Percentiles rank a stretch among this genome's conserved stretches.
These are phyloP conservation scores for Phaeosphaeriaceae sp. DNA, from an alignment of 2,329 filamentous ascomycete species.

Conservation along the genomic window DNA sequence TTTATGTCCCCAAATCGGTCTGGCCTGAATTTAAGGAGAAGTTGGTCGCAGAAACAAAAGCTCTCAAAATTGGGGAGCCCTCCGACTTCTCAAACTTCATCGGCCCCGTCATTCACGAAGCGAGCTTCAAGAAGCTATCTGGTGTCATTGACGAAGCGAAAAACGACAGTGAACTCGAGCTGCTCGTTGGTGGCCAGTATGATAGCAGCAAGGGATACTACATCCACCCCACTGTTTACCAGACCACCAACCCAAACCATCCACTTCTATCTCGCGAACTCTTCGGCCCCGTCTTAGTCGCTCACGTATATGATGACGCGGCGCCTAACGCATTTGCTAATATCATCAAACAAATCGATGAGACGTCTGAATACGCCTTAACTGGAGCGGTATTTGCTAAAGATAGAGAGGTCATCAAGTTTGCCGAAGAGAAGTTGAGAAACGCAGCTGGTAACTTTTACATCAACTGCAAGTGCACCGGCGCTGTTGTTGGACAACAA, in stretches of 20 bases:
- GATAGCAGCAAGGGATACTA: constrained; percentile 81
- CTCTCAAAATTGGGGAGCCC: constrained; percentile 74
- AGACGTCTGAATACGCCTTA: constrained; percentile 76
- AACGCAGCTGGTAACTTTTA: constrained; percentile 85
- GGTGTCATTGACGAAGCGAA: constrained; percentile 81
- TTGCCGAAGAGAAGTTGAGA: constrained; percentile 73
- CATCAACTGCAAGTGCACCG: constrained; percentile 78
- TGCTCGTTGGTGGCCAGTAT: constrained; percentile 77
- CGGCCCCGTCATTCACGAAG: constrained; percentile 84
- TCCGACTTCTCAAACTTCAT: constrained; percentile 79
- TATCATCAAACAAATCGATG: constrained; percentile 70
- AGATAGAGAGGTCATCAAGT: constrained; percentile 69
- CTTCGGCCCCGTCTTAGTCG: constrained; percentile 78
- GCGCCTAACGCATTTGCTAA: constrained; percentile 62
- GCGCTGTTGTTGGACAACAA: constrained; percentile 57
- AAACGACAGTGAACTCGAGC: constrained; percentile 72
- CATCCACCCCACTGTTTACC: constrained; percentile 83
- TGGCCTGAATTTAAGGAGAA: constrained; percentile 74
- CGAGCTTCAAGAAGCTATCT: constrained; percentile 80
- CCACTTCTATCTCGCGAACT: constrained; percentile 78
- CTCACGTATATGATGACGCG: constrained; percentile 79
- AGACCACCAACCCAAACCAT: constrained; percentile 74
- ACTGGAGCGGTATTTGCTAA: constrained; percentile 78
- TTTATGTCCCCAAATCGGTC: constrained; percentile 77
- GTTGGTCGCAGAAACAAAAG: constrained; percentile 71